Evolutionary conservation across 2,329 filamentous ascomycete genomes (phyloP), one percentile per base, ranked within the genome.

Genomic region (Alternaria gansuensis): DNA sequence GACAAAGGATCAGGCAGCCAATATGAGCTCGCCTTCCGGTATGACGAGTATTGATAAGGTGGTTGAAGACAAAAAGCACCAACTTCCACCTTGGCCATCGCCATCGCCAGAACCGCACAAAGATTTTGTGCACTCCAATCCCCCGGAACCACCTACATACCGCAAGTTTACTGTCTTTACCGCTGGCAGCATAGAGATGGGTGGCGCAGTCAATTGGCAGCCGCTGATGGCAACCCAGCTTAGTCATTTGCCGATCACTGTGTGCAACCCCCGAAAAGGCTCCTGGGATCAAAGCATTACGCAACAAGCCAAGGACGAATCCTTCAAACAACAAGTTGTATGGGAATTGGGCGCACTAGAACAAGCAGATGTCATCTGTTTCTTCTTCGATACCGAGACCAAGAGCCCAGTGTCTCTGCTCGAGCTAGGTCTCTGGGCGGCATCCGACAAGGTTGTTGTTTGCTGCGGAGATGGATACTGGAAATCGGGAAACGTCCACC

Each of bases 291-390:
- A 72, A 8, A 80, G 75, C 1, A 86, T 84, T 81, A 74, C 62
- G 13, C 83, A 87, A 52, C 82, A 60, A 11, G 63, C 54, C n/a
- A 63, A 60, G 31, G 60, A 82, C 57, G 60, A 63, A 3, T 79
- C 76, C 0, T 89, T 85, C 74, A 73, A 72, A 8, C 74, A 82
- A 37, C 88, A 90, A 70, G 81, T 86, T 0, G 74, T 81, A 29
- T 90, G 88, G 87, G 88, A 90, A 76, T 78, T 89, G 2, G 78
- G 82, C 14, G 85, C 81, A 72, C 82, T 86, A 62, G 82, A 85
- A 13, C 60, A 62, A 1, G 84, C 84, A 0, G 80, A 83, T 64
- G 67, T 89, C 5, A 76, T 89, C 6, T 82, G 84, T 24, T 78
- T 89, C 53, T 87, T 84, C 70, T 86, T 89, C 55, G 81, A 85